A percentile compares a stretch with the other conserved stretches of the same genome.
Conservation (phyloP, 2,329 filamentous ascomycete genomes). For the Lachnum nothofagi region DNA sequence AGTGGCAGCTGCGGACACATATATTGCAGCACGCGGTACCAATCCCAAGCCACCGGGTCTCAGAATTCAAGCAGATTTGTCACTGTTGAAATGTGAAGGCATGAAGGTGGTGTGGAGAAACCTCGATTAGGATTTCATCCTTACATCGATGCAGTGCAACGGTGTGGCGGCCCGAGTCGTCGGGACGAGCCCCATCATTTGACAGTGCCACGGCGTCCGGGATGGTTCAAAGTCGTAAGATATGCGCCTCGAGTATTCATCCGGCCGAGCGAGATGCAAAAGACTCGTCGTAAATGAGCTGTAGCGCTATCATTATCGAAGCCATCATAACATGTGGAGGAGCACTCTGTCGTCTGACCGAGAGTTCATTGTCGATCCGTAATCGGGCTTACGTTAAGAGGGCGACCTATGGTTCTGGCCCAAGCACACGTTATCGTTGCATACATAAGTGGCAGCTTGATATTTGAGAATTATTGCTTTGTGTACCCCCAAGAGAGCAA, state of each 20-base stretch:
- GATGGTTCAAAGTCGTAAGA: not conserved
- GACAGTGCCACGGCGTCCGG: not conserved
- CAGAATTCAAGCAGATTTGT: too few relatives aligned
- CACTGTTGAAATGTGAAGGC: too few relatives aligned
- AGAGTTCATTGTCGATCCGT: not conserved
- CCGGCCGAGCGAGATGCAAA: not conserved
- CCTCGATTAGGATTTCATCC: not conserved
- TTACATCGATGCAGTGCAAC: not conserved
- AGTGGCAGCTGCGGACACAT: not conserved
- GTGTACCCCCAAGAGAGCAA: not conserved
- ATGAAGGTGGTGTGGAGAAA: not conserved
- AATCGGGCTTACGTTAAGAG: too few relatives aligned
- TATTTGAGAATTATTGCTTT: not conserved
- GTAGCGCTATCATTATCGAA: not conserved
- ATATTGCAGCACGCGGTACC: not conserved
- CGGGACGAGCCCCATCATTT: not conserved
- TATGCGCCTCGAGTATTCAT: not conserved
- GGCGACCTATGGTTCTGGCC: too few relatives aligned
- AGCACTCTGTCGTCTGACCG: not conserved
- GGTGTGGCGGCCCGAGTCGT: not conserved
- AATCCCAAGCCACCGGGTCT: not conserved
- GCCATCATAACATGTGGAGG: not conserved
- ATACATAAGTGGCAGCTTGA: not conserved
- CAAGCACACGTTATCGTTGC: too few relatives aligned
- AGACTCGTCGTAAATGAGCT: not conserved